These are phyloP conservation scores for Corchorus olitorius DNA, from an alignment of 345 rosid genomes.

Conservation along the genomic window DNA sequence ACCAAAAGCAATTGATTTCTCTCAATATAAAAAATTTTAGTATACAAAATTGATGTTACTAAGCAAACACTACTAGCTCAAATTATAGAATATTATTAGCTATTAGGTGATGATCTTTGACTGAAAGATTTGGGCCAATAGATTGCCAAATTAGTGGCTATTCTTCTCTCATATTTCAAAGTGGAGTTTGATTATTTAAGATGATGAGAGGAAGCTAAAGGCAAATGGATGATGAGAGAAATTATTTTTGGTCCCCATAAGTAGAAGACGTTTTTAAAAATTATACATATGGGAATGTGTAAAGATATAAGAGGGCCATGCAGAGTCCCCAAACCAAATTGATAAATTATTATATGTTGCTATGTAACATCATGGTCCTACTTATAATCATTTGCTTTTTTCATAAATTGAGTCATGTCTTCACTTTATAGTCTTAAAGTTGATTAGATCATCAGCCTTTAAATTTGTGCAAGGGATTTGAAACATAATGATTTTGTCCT, in stretches of 20 bases:
- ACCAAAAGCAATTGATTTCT: neutral
- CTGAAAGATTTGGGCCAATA: conserved; percentile 3
- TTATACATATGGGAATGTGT: neutral
- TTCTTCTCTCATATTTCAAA: neutral
- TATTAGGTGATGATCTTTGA: neutral
- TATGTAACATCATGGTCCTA: neutral
- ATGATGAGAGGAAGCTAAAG: neutral
- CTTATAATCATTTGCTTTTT: neutral
- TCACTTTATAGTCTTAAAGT: conserved; percentile 14
- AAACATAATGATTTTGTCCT: conserved; percentile 20
- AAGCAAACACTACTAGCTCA: neutral
- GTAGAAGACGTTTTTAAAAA: neutral
- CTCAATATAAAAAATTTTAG: neutral
- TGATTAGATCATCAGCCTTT: conserved; percentile 24
- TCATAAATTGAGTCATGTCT: conserved; percentile 1
- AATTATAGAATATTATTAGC: neutral
- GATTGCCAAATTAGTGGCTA: neutral
- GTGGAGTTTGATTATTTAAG: conserved; percentile 14
- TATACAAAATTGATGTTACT: neutral
- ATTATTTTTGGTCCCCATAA: neutral
- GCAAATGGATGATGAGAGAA: neutral
- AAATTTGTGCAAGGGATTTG: conserved; percentile 9
- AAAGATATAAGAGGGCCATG: neutral
- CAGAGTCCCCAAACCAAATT: neutral
- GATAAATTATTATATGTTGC: neutral